Evolutionary conservation across 371 early-diverging fungal species (phyloP).

Genomic region (Mortierella sp.): DNA sequence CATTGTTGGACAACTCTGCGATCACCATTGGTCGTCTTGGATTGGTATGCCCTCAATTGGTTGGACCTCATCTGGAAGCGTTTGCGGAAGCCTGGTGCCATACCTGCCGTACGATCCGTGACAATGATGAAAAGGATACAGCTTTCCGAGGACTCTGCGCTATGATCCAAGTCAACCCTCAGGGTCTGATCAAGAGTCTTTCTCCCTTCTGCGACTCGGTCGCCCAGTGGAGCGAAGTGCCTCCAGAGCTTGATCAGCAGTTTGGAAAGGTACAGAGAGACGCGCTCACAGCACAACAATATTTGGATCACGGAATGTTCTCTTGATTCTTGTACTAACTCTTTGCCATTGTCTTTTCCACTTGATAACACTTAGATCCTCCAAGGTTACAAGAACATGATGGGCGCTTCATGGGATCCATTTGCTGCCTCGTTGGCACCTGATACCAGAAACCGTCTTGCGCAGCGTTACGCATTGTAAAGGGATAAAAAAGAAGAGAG

Average conservation of each 20-base stretch:
- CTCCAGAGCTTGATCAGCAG: conserved; percentile 69
- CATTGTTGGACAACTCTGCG: conserved; percentile 92
- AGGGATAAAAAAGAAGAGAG: too few relatives aligned
- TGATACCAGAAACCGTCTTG: conserved; percentile 65
- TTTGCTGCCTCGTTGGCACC: conserved; percentile 67
- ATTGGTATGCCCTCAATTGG: conserved; percentile 79
- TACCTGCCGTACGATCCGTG: conserved; percentile 65
- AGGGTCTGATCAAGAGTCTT: conserved; percentile 77
- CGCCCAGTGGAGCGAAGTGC: conserved; percentile 71
- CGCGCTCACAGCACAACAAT: too few relatives aligned
- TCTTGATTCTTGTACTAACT: too few relatives aligned
- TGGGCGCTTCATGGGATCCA: conserved; percentile 76
- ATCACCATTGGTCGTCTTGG: conserved; percentile 95
- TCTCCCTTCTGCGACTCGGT: conserved; percentile 80
- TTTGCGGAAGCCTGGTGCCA: conserved; percentile 80
- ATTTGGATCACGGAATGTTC: too few relatives aligned
- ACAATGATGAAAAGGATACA: conserved; percentile 93
- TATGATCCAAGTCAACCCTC: conserved; percentile 88
- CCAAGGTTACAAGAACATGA: conserved; percentile 76
- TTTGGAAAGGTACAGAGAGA: conserved; percentile 77
- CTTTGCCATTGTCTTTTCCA: not conserved
- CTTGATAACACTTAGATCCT: conserved; percentile 63
- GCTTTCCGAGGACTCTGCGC: conserved; percentile 93
- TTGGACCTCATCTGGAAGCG: conserved; percentile 80
- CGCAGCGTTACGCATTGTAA: conserved; percentile 72